Percentiles rank a stretch among this genome's conserved stretches.
These are phyloP conservation scores for Exophiala oligosperma DNA, from an alignment of 2,329 filamentous ascomycete genomes.

Conservation along the genomic window DNA sequence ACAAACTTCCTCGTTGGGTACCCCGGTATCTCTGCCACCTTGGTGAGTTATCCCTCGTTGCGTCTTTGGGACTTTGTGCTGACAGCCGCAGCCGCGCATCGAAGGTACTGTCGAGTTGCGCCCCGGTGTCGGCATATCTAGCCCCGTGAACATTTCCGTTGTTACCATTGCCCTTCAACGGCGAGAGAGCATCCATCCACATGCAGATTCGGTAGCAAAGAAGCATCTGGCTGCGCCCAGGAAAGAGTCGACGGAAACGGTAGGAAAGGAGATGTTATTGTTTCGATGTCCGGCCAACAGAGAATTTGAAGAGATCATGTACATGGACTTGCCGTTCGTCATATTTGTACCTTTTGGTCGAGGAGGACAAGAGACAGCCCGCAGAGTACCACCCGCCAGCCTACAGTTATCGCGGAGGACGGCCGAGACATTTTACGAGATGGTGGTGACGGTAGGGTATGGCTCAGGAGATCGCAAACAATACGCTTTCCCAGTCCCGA, in stretches of 20 bases:
- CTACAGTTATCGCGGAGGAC: constrained; percentile 86
- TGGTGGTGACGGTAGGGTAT: constrained; percentile 94
- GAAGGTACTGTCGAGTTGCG: constrained; percentile 97
- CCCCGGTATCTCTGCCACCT: constrained; percentile 92
- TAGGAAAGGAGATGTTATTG: constrained; percentile 91
- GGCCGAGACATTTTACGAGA: constrained; percentile 96
- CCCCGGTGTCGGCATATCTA: constrained; percentile 78
- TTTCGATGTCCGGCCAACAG: constrained; percentile 82
- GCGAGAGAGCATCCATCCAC: constrained; percentile 93
- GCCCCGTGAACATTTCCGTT: constrained; percentile 85
- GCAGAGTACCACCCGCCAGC: constrained; percentile 88
- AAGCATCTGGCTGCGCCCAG: constrained; percentile 86
- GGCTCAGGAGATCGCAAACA: constrained; percentile 84
- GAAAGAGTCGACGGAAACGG: constrained; percentile 86
- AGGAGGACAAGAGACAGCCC: constrained; percentile 83
- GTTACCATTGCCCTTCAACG: constrained; percentile 93
- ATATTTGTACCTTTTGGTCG: constrained; percentile 95
- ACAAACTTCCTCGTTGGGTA: constrained; percentile 96
- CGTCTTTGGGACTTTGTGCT: constrained; percentile 11
- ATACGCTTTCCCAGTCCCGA: constrained; percentile 85
- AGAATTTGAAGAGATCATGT: constrained; percentile 83
- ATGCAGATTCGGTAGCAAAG: constrained; percentile 90
- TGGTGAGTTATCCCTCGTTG: constrained; percentile 63
- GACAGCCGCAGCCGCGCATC: constrained; percentile 73
- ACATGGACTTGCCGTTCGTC: constrained; percentile 96